Conservation (phyloP, 306 rosid species). For the Abrus precatorius region DNA sequence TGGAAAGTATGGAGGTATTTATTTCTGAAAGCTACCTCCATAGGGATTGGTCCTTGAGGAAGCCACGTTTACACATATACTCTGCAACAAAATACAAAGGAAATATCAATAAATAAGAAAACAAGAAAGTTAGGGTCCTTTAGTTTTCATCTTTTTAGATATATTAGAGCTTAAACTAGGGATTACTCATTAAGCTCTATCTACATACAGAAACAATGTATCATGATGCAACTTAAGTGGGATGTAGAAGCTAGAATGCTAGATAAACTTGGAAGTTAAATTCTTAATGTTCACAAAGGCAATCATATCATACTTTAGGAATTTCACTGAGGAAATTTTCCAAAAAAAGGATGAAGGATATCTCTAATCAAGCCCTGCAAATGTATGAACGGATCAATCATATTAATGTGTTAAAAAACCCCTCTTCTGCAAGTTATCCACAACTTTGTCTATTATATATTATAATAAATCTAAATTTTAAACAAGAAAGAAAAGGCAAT, state of each 20-base stretch:
- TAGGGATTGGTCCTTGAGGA: constrained; percentile 25
- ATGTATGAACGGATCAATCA: constrained; percentile 9
- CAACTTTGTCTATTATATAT: constrained; percentile 17
- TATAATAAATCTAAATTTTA: neutral
- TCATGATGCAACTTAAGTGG: constrained; percentile 24
- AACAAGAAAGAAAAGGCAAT: constrained; percentile 12
- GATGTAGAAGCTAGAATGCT: constrained; percentile 42
- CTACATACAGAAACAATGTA: constrained; percentile 13
- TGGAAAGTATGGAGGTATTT: neutral
- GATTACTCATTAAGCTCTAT: constrained; percentile 24
- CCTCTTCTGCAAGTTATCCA: constrained; percentile 14
- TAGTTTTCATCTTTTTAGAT: constrained; percentile 6
- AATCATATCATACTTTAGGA: constrained; percentile 35
- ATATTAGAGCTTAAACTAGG: constrained; percentile 28
- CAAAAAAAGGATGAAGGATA: constrained; percentile 23
- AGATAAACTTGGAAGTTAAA: constrained; percentile 20
- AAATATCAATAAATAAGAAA: constrained; percentile 33
- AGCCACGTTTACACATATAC: constrained; percentile 43
- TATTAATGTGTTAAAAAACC: neutral
- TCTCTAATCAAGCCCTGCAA: constrained; percentile 21
- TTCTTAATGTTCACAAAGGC: constrained; percentile 27
- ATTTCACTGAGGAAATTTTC: constrained; percentile 38
- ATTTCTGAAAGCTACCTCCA: constrained; percentile 49
- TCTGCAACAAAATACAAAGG: constrained; percentile 53
- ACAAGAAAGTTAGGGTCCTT: constrained; percentile 18